Evolutionary conservation across 2,329 filamentous ascomycete species (phyloP), one percentile per base, ranked within the genome.

Genomic region (Scolecobasidium constrictum): DNA sequence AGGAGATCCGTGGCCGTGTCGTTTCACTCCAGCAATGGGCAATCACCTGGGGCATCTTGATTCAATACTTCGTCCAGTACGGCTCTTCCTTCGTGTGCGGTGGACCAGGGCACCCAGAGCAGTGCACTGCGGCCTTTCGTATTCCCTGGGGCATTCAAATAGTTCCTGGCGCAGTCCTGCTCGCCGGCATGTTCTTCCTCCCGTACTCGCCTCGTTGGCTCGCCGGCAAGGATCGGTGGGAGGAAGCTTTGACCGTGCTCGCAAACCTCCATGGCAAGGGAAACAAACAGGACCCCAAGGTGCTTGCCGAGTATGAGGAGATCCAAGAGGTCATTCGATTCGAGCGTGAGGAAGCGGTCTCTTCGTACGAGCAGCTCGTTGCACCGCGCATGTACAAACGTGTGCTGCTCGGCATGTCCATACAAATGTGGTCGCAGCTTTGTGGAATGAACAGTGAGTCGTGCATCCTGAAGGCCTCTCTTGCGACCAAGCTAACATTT

Each of bases 21-120:
- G 71, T 81, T 18, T 69, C 68, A 4, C 57, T 78, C 3, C 77
- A 81, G 51, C 77, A 81, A 54, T 80, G 75, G 72, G 75, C 73
- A 23, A 80, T 81, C 34, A 79, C 75, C 4, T 79, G 75, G 73
- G 77, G 77, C 33, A 77, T 81, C 43, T 52, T 79, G 12, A 75
- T 77, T 28, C 72, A 75, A 49, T 78, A 71, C 59, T 79, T 81
- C 55, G 75, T 82, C 49, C 75, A 79, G 49, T 82, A 83, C 51
- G 77, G 77, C 18, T 69, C 69, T 11, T 72, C 73, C 2, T 70
- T 71, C 49, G 64, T 74, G 31, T 71, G 69, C 36, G 70, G 69
- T 3, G 60, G 60, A 11, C 49, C 58, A 28, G 51, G 57, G 18
- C 51, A 54, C 42, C 50, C 52, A 7, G 55, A 68, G 45, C 74